Evolutionary conservation across 2,329 filamentous ascomycete genomes (phyloP), one percentile per base, ranked within the genome.

Genomic region (Aureobasidium sp.): DNA sequence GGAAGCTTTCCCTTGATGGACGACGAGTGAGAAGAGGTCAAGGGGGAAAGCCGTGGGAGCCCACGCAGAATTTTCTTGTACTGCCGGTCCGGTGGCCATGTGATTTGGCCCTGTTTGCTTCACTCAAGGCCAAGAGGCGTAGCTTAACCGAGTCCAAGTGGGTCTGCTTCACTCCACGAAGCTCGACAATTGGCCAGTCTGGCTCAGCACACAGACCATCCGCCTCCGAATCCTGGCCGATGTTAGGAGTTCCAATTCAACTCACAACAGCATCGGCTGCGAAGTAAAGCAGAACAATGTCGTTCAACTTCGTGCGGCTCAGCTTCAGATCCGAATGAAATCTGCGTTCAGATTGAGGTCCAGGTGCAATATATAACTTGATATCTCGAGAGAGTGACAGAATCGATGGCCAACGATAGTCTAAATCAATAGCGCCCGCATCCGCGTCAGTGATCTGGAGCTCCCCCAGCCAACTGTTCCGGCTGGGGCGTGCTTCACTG

Each of bases 1-100:
- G 59, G 59, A 61, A 61, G 59, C 59, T 64, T 64, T 65, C 61
- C 55, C 54, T 63, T 63, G 61, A 41, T 58, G 58, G 58, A 61
- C 59, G 59, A 61, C 59, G 49, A 61, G 59, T 49, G 57, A 59
- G 57, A 41, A 61, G 59, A 61, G 59, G 49, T 54, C 59, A 61
- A 55, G 59, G 59, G 59, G 59, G 45, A 58, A 61, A 61, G 59
- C 47, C 48, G 49, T 61, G 48, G 59, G 59, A 61, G 59, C 59
- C 59, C 34, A 61, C 49, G 59, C 59, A 61, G 59, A 61, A 54
- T 61, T 61, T 61, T 61, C 49, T 61, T 37, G 30, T 49, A 36
- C 48, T 53, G 58, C 58, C 58, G 58, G 58, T 55, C 59, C 59
- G 59, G 59, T 53, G 59, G 59, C 59, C 59, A 42, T 55, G 21